Evolutionary conservation across 768 basidiomycete species (phyloP).

Genomic region (Daedaleopsis nitida): DNA sequence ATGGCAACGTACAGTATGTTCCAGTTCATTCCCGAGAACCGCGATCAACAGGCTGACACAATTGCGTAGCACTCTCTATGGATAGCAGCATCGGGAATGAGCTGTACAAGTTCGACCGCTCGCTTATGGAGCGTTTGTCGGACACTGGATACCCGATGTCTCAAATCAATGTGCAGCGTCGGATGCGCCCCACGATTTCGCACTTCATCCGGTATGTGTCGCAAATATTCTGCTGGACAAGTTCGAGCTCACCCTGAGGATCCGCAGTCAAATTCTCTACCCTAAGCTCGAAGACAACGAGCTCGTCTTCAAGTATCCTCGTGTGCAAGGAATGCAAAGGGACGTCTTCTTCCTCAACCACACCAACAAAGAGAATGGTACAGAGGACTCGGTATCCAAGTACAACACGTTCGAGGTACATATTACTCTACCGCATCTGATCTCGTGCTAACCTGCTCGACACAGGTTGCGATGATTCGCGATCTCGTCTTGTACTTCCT

Average conservation of each 20-base stretch:
- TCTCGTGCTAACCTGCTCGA: no score
- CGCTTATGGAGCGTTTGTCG: constrained; percentile 74
- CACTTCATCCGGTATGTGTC: constrained; percentile 52
- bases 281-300: constrained; percentile 59
- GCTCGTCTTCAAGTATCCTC: constrained; percentile 49
- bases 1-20: constrained; percentile 61
- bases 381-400: constrained; percentile 67
- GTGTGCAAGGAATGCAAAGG: constrained; percentile 61
- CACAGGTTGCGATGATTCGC: constrained; percentile 45
- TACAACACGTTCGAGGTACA: constrained; percentile 72
- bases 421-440: no score
- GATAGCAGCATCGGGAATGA: constrained; percentile 58
- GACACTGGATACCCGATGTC: constrained; percentile 62
- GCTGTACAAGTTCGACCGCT: constrained; percentile 61
- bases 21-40: no score
- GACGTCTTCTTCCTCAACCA: constrained; percentile 74
- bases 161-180: constrained; percentile 66
- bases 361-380: constrained; percentile 58
- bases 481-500: constrained; percentile 58
- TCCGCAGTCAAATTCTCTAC: constrained; percentile 57
- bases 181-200: constrained; percentile 75
- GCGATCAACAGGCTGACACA: no score
- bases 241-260: neutral
- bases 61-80: constrained; percentile 69
- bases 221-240: neutral